Conservation (phyloP, 495 filamentous ascomycete genomes). For the Hyaloscypha hepaticicola region DNA sequence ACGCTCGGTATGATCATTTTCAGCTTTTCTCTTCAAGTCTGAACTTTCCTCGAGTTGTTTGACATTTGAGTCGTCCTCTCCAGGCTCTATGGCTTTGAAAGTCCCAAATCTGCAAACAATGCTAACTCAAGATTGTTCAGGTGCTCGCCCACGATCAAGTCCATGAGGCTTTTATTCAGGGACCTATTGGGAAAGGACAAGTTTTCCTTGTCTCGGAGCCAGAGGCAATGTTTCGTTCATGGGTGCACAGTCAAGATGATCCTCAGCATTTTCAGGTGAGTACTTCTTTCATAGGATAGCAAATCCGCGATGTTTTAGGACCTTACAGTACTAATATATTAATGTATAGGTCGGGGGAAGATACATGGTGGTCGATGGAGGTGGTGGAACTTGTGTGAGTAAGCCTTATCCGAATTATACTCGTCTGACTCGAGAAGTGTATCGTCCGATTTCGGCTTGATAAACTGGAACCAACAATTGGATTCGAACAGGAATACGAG, state of each 20-base stretch:
- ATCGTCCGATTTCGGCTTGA: slow-evolving; percentile 4
- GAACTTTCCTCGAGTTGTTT: neutral
- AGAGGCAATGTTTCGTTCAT: slow-evolving; percentile 17
- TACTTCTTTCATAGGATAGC: neutral
- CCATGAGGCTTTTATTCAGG: slow-evolving; percentile 13
- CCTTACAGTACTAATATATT: neutral
- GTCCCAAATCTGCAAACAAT: neutral
- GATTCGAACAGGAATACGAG: slow-evolving; percentile 10
- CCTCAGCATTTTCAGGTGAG: neutral
- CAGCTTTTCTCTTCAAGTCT: neutral
- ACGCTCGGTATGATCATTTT: neutral
- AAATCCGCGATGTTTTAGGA: too few species aligned
- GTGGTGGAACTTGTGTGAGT: slow-evolving; percentile 13
- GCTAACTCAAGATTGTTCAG: neutral
- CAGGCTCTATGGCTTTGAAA: too few species aligned
- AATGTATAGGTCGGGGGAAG: slow-evolving; percentile 1
- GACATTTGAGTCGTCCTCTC: neutral
- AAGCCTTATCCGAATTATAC: neutral
- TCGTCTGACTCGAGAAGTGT: slow-evolving; percentile 3
- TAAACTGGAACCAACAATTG: neutral
- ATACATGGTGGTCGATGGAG: slow-evolving; percentile 10
- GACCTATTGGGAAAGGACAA: neutral
- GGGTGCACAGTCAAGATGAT: neutral
- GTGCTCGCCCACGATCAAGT: slow-evolving; percentile 5
- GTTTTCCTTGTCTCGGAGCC: slow-evolving; percentile 17